phyloP scores from a whole-genome alignment of 345 rosid genomes.

The Nephelium lappaceum region DNA sequence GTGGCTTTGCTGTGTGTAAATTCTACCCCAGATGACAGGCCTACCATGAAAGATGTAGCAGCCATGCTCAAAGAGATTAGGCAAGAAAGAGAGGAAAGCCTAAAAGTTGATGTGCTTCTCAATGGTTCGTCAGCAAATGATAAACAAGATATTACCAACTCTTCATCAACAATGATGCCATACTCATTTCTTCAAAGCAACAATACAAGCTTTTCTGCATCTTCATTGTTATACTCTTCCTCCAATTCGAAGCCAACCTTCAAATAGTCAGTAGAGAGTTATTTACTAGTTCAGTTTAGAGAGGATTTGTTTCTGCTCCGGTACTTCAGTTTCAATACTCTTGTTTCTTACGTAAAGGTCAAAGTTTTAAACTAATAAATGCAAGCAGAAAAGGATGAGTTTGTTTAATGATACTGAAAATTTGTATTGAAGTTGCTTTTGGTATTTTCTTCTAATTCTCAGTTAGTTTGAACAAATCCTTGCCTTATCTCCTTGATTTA shows the following conservation, averaged over 20 bases:
- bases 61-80: slow-evolving; percentile 68
- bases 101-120: slow-evolving; percentile 38
- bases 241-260: slow-evolving; percentile 36
- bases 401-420: background rate
- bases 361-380: slow-evolving; percentile 13
- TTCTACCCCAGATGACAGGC: slow-evolving; percentile 61
- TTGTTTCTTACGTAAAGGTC: background rate
- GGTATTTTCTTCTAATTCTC: background rate
- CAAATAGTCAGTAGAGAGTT: slow-evolving; percentile 35
- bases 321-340: slow-evolving; percentile 19
- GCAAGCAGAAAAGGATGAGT: background rate
- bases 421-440: background rate
- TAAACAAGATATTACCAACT: slow-evolving; percentile 26
- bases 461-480: background rate
- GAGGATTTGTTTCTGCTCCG: background rate
- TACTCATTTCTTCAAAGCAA: slow-evolving; percentile 38
- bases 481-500: background rate
- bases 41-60: slow-evolving; percentile 74
- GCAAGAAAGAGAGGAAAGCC: slow-evolving; percentile 59
- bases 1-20: slow-evolving; percentile 71
- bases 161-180: slow-evolving; percentile 29
- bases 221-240: slow-evolving; percentile 60
- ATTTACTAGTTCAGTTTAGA: background rate
- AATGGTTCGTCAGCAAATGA: slow-evolving; percentile 27
- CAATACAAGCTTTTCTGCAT: slow-evolving; percentile 63